Evolutionary conservation across 2,329 filamentous ascomycete species (phyloP), one percentile per base, ranked within the genome.

Genomic region (Claviceps africana): DNA sequence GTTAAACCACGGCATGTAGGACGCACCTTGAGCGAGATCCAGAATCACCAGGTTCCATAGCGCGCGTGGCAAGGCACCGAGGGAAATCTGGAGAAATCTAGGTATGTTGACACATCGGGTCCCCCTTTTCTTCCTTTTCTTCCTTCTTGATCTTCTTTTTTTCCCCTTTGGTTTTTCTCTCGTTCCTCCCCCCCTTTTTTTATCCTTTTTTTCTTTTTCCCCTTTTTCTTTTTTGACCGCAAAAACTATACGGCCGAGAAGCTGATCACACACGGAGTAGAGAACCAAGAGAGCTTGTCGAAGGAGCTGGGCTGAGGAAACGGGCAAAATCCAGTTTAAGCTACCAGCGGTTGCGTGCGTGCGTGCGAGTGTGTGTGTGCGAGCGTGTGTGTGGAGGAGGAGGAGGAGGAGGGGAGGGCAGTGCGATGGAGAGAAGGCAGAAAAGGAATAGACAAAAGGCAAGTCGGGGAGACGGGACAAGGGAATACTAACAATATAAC

Each of bases 11-110:
- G 58, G 56, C 59, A 59, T 59, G 51, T 61, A 57, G 61, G 59
- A 67, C 66, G 58, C 57, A 67, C 65, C 65, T 68, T 64, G 63
- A 64, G 59, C 62, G 65, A 62, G 61, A 59, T 61, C 61, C 62
- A 66, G 64, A 60, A 58, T 67, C 66, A 63, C 60, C 64, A 62
- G 64, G 60, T 64, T 68, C 65, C 67, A 67, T 68, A 64, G 63
- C 66, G 66, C 62, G 65, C 64, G 63, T 63, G 58, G 64, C 61
- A 61, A 60, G 47, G 60, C 59, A 65, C 58, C 58, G 61, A 63
- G 59, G 58, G 60, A 60, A 61, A 67, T 64, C 65, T 67, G 60
- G 64, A 60, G 59, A 58, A 59, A 56, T 61, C 62, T 65, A 67
- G 60, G 62, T 58, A 58, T 61, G 58, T 62, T 60, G 65, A 67